These are phyloP conservation scores for Pseudocercospora fijiensis DNA, from an alignment of 2,329 filamentous ascomycete genomes.

Conservation along the genomic window DNA sequence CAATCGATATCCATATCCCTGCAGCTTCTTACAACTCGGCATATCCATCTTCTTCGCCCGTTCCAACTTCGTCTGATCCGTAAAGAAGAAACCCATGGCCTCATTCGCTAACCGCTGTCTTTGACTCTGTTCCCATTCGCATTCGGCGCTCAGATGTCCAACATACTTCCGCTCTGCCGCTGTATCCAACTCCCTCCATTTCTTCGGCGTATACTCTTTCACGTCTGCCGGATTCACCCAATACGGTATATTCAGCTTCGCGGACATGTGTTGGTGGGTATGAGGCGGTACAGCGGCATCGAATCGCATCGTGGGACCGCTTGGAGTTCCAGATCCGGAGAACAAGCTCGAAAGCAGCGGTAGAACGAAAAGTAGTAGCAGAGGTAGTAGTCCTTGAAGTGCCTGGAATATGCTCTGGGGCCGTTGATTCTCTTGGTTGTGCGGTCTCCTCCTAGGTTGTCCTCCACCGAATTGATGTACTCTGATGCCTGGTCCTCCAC, in stretches of 20 bases:
- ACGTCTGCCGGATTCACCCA: conserved; percentile 80
- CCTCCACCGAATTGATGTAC: conserved; percentile 93
- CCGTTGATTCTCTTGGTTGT: conserved; percentile 54
- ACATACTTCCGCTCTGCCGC: conserved; percentile 74
- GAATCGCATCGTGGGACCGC: conserved; percentile 72
- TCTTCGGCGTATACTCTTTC: conserved; percentile 64
- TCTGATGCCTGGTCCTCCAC: conserved; percentile 76
- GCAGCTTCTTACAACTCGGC: conserved; percentile 58
- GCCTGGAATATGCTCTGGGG: conserved; percentile 50
- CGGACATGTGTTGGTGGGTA: conserved; percentile 70
- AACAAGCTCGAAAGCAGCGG: conserved; percentile 77
- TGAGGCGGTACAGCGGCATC: conserved; percentile 68
- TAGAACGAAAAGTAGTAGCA: conserved; percentile 77
- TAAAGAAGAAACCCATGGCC: conserved; percentile 83
- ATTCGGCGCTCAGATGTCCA: conserved; percentile 65
- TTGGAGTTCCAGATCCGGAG: conserved; percentile 58
- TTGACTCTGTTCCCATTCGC: conserved; percentile 68
- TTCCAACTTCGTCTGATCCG: conserved; percentile 75
- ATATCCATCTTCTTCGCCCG: conserved; percentile 63
- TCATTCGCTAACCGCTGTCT: conserved; percentile 70
- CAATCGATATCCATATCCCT: conserved; percentile 47
- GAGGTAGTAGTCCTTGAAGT: conserved; percentile 61
- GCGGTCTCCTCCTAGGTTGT: conserved; percentile 72
- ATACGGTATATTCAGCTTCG: conserved; percentile 73
- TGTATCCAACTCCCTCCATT: conserved; percentile 73